phyloP scores from a whole-genome alignment of 116 monocot genomes.

The Trichopus zeylanicus region DNA sequence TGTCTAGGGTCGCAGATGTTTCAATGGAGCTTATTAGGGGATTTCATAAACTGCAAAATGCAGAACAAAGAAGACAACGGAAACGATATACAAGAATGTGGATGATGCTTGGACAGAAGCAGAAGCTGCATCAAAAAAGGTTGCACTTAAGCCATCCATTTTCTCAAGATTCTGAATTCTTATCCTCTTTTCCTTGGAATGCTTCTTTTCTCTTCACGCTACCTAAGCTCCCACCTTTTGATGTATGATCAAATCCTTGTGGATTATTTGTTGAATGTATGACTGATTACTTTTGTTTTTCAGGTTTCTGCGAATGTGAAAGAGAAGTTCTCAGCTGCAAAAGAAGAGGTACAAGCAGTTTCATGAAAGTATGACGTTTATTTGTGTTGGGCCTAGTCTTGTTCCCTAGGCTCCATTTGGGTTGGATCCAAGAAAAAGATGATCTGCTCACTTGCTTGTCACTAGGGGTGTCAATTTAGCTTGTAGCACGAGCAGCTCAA shows the following conservation, averaged over 20 bases:
- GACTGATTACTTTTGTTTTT: background rate
- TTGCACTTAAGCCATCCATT: constrained; percentile 13
- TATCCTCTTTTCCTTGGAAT: too few species aligned
- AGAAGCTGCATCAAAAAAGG: constrained; percentile 86
- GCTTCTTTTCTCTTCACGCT: too few species aligned
- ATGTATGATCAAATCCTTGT: background rate
- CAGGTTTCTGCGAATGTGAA: constrained; percentile 14
- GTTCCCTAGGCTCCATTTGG: too few species aligned
- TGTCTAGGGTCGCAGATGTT: constrained; percentile 17
- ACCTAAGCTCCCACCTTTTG: too few species aligned
- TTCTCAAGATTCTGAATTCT: background rate
- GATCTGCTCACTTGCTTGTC: too few species aligned
- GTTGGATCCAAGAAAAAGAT: too few species aligned
- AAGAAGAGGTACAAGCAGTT: constrained; percentile 11
- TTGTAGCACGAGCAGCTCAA: too few species aligned
- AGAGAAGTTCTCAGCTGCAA: constrained; percentile 8
- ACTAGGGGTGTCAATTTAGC: too few species aligned
- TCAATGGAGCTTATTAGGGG: constrained; percentile 18
- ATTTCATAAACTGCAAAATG: constrained; percentile 29
- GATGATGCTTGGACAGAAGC: constrained; percentile 84
- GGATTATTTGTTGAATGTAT: background rate
- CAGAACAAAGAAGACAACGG: constrained; percentile 90
- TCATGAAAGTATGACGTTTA: too few species aligned
- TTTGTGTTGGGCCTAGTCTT: too few species aligned
- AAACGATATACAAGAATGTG: constrained; percentile 64